Evolutionary conservation across 176 grass and related monocot genomes (phyloP).

Genomic region (Aegilops sharonensis): DNA sequence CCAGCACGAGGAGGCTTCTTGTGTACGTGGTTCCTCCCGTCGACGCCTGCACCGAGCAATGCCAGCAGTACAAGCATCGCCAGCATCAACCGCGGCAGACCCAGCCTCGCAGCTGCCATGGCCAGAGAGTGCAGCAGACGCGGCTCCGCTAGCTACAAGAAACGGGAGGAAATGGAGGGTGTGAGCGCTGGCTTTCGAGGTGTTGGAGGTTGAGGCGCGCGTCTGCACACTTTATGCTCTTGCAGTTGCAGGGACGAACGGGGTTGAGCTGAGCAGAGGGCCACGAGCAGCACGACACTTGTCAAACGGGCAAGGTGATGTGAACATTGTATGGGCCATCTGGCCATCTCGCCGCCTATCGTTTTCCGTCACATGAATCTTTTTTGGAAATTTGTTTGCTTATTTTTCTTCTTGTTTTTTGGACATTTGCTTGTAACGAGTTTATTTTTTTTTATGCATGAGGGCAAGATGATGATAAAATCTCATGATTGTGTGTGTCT

Average conservation of each 20-base stretch:
- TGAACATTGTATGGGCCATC: not conserved
- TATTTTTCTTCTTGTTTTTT: no score
- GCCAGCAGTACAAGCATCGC: not conserved
- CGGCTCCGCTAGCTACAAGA: constrained; percentile 5
- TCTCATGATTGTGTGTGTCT: not conserved
- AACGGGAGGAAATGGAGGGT: constrained; percentile 15
- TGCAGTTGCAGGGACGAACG: constrained; percentile 7
- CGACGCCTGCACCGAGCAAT: constrained; percentile 25
- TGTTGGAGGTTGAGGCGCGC: constrained; percentile 20
- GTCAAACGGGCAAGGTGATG: not conserved
- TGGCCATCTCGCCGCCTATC: constrained; percentile 27
- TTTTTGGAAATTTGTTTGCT: not conserved
- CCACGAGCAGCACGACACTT: constrained; percentile 35
- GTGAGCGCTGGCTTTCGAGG: not conserved
- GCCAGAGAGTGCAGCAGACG: not conserved
- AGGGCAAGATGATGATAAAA: no score
- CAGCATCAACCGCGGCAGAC: constrained; percentile 18
- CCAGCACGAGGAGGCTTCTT: constrained; percentile 41
- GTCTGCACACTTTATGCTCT: constrained; percentile 28
- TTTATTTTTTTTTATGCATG: no score
- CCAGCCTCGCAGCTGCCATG: constrained; percentile 21
- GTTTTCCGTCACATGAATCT: constrained; percentile 45
- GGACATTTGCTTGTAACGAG: no score
- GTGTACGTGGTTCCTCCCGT: constrained; percentile 66
- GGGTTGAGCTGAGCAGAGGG: not conserved